Percentiles rank a stretch among this genome's conserved stretches.
These are phyloP conservation scores for Whalleya microplaca DNA, from an alignment of 2,329 filamentous ascomycete genomes.

Conservation along the genomic window DNA sequence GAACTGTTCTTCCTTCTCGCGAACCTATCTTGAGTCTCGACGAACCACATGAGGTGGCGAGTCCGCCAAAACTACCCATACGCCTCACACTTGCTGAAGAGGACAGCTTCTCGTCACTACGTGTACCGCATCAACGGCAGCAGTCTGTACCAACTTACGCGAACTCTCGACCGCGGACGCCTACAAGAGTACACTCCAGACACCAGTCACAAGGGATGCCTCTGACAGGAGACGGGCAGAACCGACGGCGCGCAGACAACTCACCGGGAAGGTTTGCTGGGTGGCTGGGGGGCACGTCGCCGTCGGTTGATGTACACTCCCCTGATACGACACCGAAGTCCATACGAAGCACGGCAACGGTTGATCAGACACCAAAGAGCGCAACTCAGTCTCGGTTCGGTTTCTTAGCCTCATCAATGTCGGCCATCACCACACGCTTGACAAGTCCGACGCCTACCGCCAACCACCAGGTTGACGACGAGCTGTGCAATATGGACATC, in stretches of 20 bases:
- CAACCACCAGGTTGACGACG: conserved; percentile 48
- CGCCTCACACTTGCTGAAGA: conserved; percentile 11
- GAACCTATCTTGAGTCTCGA: conserved; percentile 31
- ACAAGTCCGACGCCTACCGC: conserved; percentile 32
- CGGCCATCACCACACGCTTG: conserved; percentile 47
- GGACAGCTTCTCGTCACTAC: conserved; percentile 10
- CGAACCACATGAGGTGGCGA: conserved; percentile 24
- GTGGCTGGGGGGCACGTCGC: conserved; percentile 39
- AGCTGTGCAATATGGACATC: conserved; percentile 60
- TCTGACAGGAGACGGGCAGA: conserved; percentile 46
- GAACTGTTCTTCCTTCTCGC: conserved; percentile 14
- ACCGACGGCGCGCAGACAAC: conserved; percentile 30
- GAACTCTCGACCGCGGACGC: conserved; percentile 20
- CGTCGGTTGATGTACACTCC: conserved; percentile 31
- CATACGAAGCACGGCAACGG: conserved; percentile 31
- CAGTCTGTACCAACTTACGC: conserved; percentile 28
- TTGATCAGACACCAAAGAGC: conserved; percentile 40
- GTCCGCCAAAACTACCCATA: conserved; percentile 18
- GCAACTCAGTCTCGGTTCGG: conserved; percentile 46
- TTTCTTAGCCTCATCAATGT: conserved; percentile 51
- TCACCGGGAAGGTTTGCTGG: conserved; percentile 36
- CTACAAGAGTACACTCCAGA: conserved; percentile 21
- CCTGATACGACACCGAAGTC: conserved; percentile 41
- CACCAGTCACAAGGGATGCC: conserved; percentile 43
- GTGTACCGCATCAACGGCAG: conserved; percentile 34